Evolutionary conservation across 352 stramenopile species (phyloP).

Genomic region (Saprolegnia parasitica): DNA sequence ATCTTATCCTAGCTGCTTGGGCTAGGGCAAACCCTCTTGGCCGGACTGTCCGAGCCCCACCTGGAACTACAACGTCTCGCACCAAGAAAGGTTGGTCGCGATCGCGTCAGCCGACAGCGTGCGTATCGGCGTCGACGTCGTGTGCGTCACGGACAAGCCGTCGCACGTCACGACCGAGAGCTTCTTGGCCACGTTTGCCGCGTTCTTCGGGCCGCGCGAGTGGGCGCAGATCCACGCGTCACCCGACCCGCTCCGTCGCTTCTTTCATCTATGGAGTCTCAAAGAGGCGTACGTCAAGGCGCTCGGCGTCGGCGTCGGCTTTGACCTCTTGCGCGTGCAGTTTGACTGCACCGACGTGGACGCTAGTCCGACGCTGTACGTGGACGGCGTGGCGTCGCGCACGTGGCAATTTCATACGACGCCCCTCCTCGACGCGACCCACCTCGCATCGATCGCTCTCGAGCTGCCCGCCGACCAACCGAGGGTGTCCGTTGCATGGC

Average conservation of each 20-base stretch:
- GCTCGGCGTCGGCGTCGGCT: conserved; percentile 60
- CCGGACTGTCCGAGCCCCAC: conserved; percentile 25
- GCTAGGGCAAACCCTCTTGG: conserved; percentile 65
- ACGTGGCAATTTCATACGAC: conserved; percentile 24
- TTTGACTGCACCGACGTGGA: conserved; percentile 32
- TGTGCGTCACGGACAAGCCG: conserved; percentile 51
- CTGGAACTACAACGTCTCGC: conserved; percentile 83
- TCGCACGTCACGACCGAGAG: conserved; percentile 30
- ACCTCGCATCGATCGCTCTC: conserved; percentile 18
- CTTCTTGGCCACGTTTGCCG: conserved; percentile 61
- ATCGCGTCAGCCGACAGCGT: conserved; percentile 42
- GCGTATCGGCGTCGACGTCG: conserved; percentile 69
- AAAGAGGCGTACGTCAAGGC: conserved; percentile 79
- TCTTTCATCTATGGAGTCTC: conserved; percentile 70
- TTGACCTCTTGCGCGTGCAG: conserved; percentile 50
- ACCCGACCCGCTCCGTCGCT: conserved; percentile 36
- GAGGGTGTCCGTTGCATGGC: background rate
- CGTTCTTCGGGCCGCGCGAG: conserved; percentile 54
- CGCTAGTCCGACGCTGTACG: background rate
- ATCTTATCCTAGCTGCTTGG: background rate
- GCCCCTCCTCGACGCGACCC: conserved; percentile 10
- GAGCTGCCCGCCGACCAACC: background rate
- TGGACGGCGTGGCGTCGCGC: background rate
- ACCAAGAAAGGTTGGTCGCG: conserved; percentile 62
- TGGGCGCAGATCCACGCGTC: conserved; percentile 47